Base-by-base conservation (phyloP, 306 rosid genomes). In the Citrullus amarus region DNA sequence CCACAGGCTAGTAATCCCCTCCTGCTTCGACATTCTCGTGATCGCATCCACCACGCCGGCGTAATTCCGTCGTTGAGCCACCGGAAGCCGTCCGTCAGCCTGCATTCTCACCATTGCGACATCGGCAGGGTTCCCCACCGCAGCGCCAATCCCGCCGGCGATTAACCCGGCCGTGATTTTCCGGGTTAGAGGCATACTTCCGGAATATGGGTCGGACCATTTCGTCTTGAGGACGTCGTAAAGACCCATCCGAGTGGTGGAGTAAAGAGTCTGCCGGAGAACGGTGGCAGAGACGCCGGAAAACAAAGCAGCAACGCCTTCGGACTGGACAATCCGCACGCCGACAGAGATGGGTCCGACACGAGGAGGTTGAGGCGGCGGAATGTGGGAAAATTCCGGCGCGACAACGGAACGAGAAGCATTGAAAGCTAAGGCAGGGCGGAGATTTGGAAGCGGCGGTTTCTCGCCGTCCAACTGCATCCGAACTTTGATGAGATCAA, bases 81-180 rank as follows among this genome's bases (percentile, higher is more conserved):
- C 79, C 57, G 97, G 96, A 18, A 89, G 90, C n/a, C 97, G 46
- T 0, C 98, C 98, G 30, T 91, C 98, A 18, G 98, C 98, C 73
- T 93, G 98, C 98, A 93, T 93, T 2, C 96, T 80, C 30, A 93
- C 98, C 98, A 91, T 93, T 1, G 98, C 98, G 9, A 93, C 91
- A 71, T 93, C 98, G 1, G 98, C 98, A 0, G 98, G 98, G 80
- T 91, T 93, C 0, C 97, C 97, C 0, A 93, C 91, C 6, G 93
- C 95, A 0, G 97, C 97, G 1, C 98, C 98, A 9, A 93, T 80
- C 0, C 88, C 98, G 0, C 98, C 97, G 65, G 97, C 93, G 30
- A 91, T 17, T 0, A 93, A 81, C 0, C 97, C 98, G 0, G 97
- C 93, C 0, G 80, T 30, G 1, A 93, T 87, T 62, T 93, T 93